Base-by-base conservation (phyloP, 2,329 filamentous ascomycete genomes). In the Rasamsonia emersonii region DNA sequence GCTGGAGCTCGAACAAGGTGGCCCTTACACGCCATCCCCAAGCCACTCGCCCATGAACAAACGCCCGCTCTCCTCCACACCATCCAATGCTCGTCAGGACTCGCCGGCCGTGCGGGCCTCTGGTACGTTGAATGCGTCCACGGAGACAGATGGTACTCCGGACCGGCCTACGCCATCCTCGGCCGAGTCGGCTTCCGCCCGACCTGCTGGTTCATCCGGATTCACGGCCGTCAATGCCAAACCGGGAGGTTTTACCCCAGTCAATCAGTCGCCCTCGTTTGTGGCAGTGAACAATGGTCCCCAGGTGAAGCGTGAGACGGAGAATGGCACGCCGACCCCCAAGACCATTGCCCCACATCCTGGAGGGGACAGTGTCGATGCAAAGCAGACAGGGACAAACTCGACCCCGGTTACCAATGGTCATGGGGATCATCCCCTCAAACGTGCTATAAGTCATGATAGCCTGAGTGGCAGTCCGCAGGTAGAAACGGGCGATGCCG, bases 1-100 rank as follows among this genome's bases (percentile, higher is more conserved):
- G 59, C 67, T 96, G 7, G 89, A 96, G 55, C 75, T 83, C 41
- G 88, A 96, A 56, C 86, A 95, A 50, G 89, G 89, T 37, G 91
- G 89, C 1, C 86, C 89, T 10, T 76, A 91, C 39, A 95, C 88
- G 0, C 78, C 79, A 11, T 80, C 77, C 3, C 86, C 89, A 3
- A 61, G 80, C 53, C 59, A 85, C 61, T 81, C 77, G 19, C 86
- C 89, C 1, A 67, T 86, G 51, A 88, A 68, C 45, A 71, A 67
- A 40, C 54, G 56, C 36, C 41, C 51, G 9, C 40, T 47, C 5
- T 34, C 50, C 9, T 45, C 57, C 13, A 71, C 70, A 3, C 65
- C 71, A 13, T 50, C 59, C 14, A 57, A 56, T 24, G 54, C 73
- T 2, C 64, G 71, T 32, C 72, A 70, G 4, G 77, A 83, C 28